Conservation (phyloP, 208 protist genomes). For the Tetramitus jugosus region DNA sequence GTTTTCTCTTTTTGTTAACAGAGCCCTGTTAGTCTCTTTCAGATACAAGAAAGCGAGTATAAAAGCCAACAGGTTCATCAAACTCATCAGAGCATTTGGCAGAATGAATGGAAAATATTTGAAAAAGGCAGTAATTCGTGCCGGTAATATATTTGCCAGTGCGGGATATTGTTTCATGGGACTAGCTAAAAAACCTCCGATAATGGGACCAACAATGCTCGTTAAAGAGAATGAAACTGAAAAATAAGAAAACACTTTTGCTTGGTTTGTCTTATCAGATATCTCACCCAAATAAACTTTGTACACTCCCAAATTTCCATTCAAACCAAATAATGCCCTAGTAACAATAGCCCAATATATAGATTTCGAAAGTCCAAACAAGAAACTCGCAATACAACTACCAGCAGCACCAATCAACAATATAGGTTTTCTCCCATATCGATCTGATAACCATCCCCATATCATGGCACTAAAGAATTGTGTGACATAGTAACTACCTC, state of each 20-base stretch:
- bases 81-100: not conserved
- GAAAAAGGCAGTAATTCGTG: not conserved
- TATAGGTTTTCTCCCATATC: not conserved
- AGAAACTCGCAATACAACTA: not conserved
- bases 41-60: not conserved
- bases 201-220: not conserved
- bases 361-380: conserved; percentile 7
- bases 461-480: not conserved
- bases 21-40: not conserved
- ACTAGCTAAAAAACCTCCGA: not conserved
- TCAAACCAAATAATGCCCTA: conserved; percentile 4
- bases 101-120: not conserved
- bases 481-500: not conserved
- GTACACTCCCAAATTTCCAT: not conserved
- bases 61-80: not conserved
- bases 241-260: not conserved
- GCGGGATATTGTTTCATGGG: not conserved
- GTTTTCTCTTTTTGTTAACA: not conserved
- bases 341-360: not conserved
- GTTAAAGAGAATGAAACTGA: not conserved
- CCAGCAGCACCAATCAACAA: not conserved
- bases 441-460: not conserved
- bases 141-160: not conserved
- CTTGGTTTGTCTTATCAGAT: not conserved
- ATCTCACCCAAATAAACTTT: conserved; percentile 11